A percentile compares a stretch with the other conserved stretches of the same genome.
Evolutionary conservation across 1,284 basidiomycete genomes (phyloP).

Genomic region (Rhodotorula sp.): DNA sequence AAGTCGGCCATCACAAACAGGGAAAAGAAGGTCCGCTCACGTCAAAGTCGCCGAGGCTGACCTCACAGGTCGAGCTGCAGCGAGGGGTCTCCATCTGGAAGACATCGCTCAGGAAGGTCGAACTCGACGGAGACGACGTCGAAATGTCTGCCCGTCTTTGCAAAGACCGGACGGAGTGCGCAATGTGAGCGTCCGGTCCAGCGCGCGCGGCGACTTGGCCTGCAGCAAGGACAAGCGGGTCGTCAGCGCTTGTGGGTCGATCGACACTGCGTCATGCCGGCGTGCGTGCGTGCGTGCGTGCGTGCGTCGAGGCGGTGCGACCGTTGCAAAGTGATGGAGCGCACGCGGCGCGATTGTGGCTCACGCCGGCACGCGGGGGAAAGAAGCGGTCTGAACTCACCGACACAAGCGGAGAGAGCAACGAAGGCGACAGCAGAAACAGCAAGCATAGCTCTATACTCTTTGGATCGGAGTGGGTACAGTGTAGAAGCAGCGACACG

Average conservation of each 20-base stretch:
- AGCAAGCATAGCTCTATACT: not conserved
- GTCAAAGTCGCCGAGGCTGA: slow-evolving; percentile 16
- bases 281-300: not conserved
- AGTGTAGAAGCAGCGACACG: not conserved
- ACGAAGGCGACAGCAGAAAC: not conserved
- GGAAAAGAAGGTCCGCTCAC: slow-evolving; percentile 15
- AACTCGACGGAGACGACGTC: slow-evolving; percentile 9
- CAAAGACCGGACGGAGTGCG: slow-evolving; percentile 1
- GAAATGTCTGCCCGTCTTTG: slow-evolving; percentile 14
- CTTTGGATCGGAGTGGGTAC: not conserved
- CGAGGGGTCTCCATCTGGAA: slow-evolving; percentile 5
- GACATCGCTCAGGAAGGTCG: slow-evolving; percentile 26
- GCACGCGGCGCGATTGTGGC: not conserved
- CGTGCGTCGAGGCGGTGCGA: not conserved
- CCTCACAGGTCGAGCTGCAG: slow-evolving; percentile 15
- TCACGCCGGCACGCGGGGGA: slow-evolving; percentile 1
- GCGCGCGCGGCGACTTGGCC: slow-evolving; percentile 12
- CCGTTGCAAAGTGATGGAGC: not conserved
- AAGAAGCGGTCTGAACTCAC: not conserved
- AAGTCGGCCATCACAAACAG: too few relatives aligned
- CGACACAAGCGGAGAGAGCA: not conserved
- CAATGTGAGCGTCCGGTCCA: slow-evolving; percentile 6
- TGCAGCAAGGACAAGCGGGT: not conserved
- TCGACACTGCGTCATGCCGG: not conserved
- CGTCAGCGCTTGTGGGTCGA: not conserved